Evolutionary conservation across 2,329 filamentous ascomycete species (phyloP).

Genomic region (Tympanopsis confertula): DNA sequence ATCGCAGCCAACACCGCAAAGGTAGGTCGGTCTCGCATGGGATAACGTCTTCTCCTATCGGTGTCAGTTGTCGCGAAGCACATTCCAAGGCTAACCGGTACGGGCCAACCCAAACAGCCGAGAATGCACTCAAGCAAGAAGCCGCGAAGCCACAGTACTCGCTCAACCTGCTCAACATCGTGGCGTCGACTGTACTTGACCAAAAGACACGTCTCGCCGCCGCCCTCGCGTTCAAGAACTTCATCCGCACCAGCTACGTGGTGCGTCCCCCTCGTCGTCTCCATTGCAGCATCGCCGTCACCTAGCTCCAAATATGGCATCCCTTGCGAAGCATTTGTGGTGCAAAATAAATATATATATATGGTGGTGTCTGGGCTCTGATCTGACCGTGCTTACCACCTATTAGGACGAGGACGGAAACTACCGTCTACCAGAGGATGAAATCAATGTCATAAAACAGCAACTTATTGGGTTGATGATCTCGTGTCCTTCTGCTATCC

Average conservation of each 20-base stretch:
- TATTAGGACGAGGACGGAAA: conserved; percentile 82
- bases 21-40: no score
- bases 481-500: conserved; percentile 72
- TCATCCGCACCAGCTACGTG: conserved; percentile 87
- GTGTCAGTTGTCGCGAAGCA: no score
- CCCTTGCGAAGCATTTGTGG: no score
- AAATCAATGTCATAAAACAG: conserved; percentile 83
- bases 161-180: conserved; percentile 77
- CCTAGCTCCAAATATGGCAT: no score
- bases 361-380: no score
- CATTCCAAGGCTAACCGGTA: no score
- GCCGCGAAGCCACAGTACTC: conserved; percentile 81
- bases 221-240: conserved; percentile 96
- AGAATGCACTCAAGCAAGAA: conserved; percentile 66
- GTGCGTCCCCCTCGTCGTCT: neutral
- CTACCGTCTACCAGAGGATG: conserved; percentile 73
- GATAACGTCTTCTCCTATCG: no score
- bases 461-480: conserved; percentile 97
- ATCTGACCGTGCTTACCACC: no score
- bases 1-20: neutral
- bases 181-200: conserved; percentile 62
- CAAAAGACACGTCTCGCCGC: conserved; percentile 74
- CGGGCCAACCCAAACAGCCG: conserved; percentile 43
- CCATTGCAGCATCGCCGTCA: no score
- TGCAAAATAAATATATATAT: no score